Conservation (phyloP, 2,329 filamentous ascomycete genomes). For the Colletotrichum simmondsii region DNA sequence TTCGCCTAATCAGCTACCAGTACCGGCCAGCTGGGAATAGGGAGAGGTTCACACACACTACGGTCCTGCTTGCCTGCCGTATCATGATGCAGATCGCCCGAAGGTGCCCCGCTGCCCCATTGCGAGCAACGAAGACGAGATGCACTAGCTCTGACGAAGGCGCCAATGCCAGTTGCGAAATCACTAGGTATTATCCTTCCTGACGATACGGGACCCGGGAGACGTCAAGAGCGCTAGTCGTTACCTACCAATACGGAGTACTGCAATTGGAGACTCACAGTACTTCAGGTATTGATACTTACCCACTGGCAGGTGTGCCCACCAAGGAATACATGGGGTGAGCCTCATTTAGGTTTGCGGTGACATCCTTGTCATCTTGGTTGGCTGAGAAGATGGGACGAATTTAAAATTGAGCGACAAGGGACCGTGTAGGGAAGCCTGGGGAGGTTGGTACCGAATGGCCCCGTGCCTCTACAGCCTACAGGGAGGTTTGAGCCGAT, state of each 20-base stretch:
- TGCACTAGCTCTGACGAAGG: neutral
- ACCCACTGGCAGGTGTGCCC: conserved; percentile 3
- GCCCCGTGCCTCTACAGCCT: conserved; percentile 13
- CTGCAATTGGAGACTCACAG: neutral
- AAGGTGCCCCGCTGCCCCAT: neutral
- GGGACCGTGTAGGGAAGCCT: neutral
- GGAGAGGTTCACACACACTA: conserved; percentile 7
- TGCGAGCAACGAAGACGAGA: neutral
- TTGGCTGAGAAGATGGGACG: conserved; percentile 34
- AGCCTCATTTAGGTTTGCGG: conserved; percentile 8
- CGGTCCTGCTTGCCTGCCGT: conserved; percentile 16
- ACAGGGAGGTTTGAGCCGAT: conserved; percentile 31
- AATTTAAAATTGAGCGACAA: conserved; percentile 31
- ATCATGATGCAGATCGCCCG: conserved; percentile 23
- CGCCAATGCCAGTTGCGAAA: neutral
- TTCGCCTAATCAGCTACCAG: conserved; percentile 15
- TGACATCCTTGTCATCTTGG: conserved; percentile 19
- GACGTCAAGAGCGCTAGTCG: neutral
- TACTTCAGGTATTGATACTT: neutral
- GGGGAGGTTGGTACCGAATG: conserved; percentile 27
- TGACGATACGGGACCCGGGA: neutral
- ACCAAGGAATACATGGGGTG: conserved; percentile 10
- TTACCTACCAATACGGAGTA: neutral
- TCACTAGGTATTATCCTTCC: neutral
- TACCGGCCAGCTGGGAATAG: conserved; percentile 31